Evolutionary conservation across 306 rosid genomes (phyloP).

Genomic region (Astragalus glycyphyllos): DNA sequence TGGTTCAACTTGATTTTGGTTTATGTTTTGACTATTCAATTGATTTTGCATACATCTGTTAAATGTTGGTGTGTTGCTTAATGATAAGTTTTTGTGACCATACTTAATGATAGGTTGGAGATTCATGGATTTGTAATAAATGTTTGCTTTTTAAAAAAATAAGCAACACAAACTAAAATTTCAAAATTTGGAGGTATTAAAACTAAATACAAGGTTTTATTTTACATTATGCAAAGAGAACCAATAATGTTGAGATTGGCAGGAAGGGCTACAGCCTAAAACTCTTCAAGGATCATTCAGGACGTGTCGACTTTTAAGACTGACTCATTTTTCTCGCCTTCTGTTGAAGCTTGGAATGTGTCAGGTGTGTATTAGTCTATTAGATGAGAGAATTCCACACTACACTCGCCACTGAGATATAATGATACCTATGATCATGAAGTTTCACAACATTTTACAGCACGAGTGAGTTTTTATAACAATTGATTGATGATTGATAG

Average conservation of each 20-base stretch:
- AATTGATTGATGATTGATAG: too few species aligned
- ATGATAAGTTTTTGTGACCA: too few species aligned
- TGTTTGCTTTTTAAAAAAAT: background rate
- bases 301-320: conserved; percentile 43
- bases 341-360: conserved; percentile 45
- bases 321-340: conserved; percentile 46
- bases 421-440: conserved; percentile 3
- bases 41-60: conserved; percentile 4
- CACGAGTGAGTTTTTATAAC: too few species aligned
- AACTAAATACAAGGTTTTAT: background rate
- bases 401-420: conserved; percentile 1
- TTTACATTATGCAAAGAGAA: too few species aligned
- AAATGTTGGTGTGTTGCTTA: background rate
- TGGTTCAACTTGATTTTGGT: conserved; percentile 29
- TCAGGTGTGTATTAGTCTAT: conserved; percentile 49
- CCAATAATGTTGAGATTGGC: conserved; percentile 25
- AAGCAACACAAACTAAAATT: too few species aligned
- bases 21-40: conserved; percentile 14
- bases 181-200: too few species aligned
- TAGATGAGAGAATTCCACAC: conserved; percentile 10
- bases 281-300: conserved; percentile 42
- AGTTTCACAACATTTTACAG: conserved; percentile 14
- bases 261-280: conserved; percentile 38
- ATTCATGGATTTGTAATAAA: conserved; percentile 9
- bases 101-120: too few species aligned